Base-by-base conservation (phyloP, 139 green algal species). In the Chlorella vulgaris region DNA sequence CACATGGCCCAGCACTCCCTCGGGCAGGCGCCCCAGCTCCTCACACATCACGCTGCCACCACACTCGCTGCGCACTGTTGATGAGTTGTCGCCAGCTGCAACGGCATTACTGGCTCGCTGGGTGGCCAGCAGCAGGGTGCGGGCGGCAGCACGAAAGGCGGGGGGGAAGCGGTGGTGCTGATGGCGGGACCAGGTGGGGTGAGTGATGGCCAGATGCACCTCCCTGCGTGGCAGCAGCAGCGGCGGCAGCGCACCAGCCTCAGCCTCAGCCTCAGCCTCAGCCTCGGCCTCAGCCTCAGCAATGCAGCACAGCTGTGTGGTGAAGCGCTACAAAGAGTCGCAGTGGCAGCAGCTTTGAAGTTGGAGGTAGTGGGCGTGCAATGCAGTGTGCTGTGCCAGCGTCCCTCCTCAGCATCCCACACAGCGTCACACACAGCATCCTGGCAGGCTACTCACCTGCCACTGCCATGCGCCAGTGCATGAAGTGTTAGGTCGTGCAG, bases 101-200 rank as follows among this genome's bases (percentile, higher is more conserved):
- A 1, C 4, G 18, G 6, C 0, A 31, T 31, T 62, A n/a, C 2
- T 38, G 31, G 4, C 19, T 22, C 35, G 73, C 42, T 62, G 69
- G 7, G 69, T 42, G 4, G 43, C 42, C 43, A 79, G 73, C 51
- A 69, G 50, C 53, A 79, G 53, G 26, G 38, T 35, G 53, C 73
- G 73, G 10, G 53, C 35, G 0, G 73, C 73, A 4, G 28, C 19
- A 18, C 61, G 73, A 19, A 79, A 38, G 8, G 73, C 38, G 4
- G 53, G 51, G 26, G 73, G 73, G 53, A 69, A 79, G 73, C 53
- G 26, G 35, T 1, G 0, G 24, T 53, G 33, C 1, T 10, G 4
- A 24, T 50, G 2, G 1, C 0, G 50, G 1, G 28, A 47, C 73
- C 73, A 79, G 4, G 36, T 10, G 21, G 73, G 24, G 7, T 18